Evolutionary conservation across 2,329 filamentous ascomycete species (phyloP).

Genomic region (Sporothrix inflata): DNA sequence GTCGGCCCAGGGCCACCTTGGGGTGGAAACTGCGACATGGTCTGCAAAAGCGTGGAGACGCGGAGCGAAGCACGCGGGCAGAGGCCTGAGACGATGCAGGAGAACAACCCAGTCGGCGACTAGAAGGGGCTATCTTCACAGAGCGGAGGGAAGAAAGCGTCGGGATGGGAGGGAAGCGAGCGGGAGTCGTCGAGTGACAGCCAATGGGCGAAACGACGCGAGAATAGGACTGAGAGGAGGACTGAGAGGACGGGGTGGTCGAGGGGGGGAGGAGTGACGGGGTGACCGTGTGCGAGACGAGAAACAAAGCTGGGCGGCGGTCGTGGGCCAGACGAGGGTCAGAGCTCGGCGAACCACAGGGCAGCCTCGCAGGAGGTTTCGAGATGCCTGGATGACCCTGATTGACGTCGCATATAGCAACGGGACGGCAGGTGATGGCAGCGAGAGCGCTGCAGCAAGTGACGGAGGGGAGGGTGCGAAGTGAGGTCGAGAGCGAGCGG

Average conservation of each 20-base stretch:
- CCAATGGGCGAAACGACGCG: constrained; percentile 38
- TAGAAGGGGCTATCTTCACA: not conserved
- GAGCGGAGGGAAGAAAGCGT: constrained; percentile 11
- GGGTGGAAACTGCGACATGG: constrained; percentile 58
- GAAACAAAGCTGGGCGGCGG: constrained; percentile 26
- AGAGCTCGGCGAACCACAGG: constrained; percentile 41
- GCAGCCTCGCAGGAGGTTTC: constrained; percentile 43
- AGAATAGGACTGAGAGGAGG: not conserved
- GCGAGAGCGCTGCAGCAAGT: not conserved
- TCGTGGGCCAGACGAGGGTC: constrained; percentile 37
- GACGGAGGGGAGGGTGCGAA: not conserved
- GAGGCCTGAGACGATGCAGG: constrained; percentile 24
- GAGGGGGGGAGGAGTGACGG: not conserved
- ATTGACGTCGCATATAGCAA: constrained; percentile 52
- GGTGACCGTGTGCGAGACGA: constrained; percentile 16
- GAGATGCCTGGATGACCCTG: constrained; percentile 51
- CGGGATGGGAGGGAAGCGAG: constrained; percentile 1
- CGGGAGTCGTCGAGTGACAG: constrained; percentile 32
- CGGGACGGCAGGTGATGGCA: constrained; percentile 28
- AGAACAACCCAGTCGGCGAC: constrained; percentile 34
- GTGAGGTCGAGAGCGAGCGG: not conserved
- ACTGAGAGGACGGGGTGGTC: not conserved
- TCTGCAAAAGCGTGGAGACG: constrained; percentile 45
- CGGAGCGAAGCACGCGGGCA: constrained; percentile 16
- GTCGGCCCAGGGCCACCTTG: constrained; percentile 47